Base-by-base conservation (phyloP, 768 basidiomycete genomes). In the Trametes punicea region DNA sequence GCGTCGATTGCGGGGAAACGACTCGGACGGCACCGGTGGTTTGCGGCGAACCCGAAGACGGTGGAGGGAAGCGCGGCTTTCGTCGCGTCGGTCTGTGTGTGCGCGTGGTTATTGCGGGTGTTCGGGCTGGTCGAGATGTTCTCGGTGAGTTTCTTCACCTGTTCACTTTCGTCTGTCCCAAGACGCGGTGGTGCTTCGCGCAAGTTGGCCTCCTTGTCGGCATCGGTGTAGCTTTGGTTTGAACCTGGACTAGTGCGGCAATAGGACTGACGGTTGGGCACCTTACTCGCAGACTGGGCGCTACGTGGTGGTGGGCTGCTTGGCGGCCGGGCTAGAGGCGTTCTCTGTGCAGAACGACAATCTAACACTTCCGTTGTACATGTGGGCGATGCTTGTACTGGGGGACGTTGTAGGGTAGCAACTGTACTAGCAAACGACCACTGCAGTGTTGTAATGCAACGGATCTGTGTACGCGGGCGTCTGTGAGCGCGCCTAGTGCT, bases 261-360 rank as follows among this genome's bases (percentile, higher is more conserved):
- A 16, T 5, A 5, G 13, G 20, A 49, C 51, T 46, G 46, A 61
- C 57, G 57, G n/a, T n/a, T n/a, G n/a, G n/a, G n/a, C 46, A 44
- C 40, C 46, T 38, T 29, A 3, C 49, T 60, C 57, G 55, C 71
- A 95, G 93, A 80, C 80, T 42, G 60, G 73, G 41, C 78, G 85
- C 23, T 98, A 95, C 69, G 70, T 77, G 13, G 62, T 78, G 41
- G 84, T 88, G 27, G 78, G 85, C 26, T 70, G 72, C n/a, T 67
- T 89, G 38, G 78, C 89, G 4, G 84, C 85, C 2, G 69, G 91
- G 39, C 77, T 98, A 61, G 97, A 99, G 73, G 97, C 93, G 15
- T 71, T 94, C 54, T 93, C 92, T 18, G 87, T 88, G 67, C 97
- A 99, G 73, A 98, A 98, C 72, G 97, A 99, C 73, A 99, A 99